phyloP scores from a whole-genome alignment of 208 protist genomes.

The Naegleria fowleri region DNA sequence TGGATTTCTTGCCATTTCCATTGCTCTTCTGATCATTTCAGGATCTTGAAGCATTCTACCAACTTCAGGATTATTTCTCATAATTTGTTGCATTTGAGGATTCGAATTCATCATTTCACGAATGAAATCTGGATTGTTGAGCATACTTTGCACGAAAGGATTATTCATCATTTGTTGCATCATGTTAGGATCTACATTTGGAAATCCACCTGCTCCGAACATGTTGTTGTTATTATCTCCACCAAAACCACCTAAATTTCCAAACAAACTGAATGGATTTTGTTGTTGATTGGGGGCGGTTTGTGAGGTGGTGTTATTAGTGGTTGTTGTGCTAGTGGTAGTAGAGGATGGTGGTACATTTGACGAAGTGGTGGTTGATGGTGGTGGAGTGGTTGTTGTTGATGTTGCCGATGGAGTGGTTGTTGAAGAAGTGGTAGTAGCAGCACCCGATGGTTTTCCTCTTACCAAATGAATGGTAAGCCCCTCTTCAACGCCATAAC shows the following conservation, averaged over 20 bases:
- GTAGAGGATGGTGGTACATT: not conserved
- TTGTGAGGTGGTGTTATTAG: not conserved
- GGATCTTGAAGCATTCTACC: constrained; percentile 54
- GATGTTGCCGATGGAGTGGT: constrained; percentile 9
- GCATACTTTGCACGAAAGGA: constrained; percentile 49
- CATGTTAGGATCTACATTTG: constrained; percentile 47
- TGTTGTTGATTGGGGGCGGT: not conserved
- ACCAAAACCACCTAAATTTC: not conserved
- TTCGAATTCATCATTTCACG: constrained; percentile 44
- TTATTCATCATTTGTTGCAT: constrained; percentile 58
- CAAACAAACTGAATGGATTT: constrained; percentile 30
- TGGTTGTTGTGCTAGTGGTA: not conserved
- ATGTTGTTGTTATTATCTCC: not conserved
- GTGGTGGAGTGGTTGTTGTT: constrained; percentile 3
- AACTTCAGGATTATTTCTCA: constrained; percentile 69
- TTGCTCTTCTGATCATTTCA: constrained; percentile 52
- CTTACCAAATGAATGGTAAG: constrained; percentile 56
- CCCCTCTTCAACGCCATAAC: constrained; percentile 57
- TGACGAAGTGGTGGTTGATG: not conserved
- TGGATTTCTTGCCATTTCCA: constrained; percentile 66
- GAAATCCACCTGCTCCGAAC: constrained; percentile 31
- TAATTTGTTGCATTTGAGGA: constrained; percentile 47
- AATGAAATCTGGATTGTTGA: constrained; percentile 62
- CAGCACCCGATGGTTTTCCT: constrained; percentile 16
- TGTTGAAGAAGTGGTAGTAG: constrained; percentile 3